Evolutionary conservation across 2,329 filamentous ascomycete genomes (phyloP), one percentile per base, ranked within the genome.

Genomic region (Trichocomaceae sp.): DNA sequence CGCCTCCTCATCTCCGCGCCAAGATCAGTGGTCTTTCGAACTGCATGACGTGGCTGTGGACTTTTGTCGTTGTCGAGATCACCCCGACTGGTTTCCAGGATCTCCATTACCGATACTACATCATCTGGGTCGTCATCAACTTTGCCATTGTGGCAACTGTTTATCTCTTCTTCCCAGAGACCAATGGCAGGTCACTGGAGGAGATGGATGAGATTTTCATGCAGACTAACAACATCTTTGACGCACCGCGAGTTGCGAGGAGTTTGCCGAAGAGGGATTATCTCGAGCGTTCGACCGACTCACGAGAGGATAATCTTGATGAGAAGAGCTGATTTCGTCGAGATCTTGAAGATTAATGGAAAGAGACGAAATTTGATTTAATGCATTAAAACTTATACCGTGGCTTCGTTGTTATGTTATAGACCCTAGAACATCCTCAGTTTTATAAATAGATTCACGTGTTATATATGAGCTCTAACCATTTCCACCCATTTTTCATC

Each of bases 1-100:
- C 54, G 1, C 57, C 57, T 9, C 53, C 53, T 4, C 57, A 55
- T 22, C 45, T 56, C n/a, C 50, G 57, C n/a, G 56, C 81, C 1
- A 74, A 78, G 19, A 82, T 83, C 75, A 77, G 78, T 1, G 76
- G 77, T 33, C 77, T 83, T 41, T 79, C 77, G 0, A 83, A 80
- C 0, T 79, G 63, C 13, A 62, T 64, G 5, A 69, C 72, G 33
- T 74, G 72, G 72, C 60, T 62, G 2, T 69, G 71, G 59, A 71
- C 69, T 42, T 72, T 72, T 58, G 57, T 73, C 5, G 59, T 72
- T 1, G 70, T 69, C 0, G 62, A 70, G 44, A 63, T 72, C 5
- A 72, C 70, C 0, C 71, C 71, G 0, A 63, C 72, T 6, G 70
- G 67, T 2, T 71, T 73, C 51, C 60, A 62, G 61, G 66, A 55